Evolutionary conservation across 768 basidiomycete species (phyloP).

Genomic region (Boletus rubroflammeus): DNA sequence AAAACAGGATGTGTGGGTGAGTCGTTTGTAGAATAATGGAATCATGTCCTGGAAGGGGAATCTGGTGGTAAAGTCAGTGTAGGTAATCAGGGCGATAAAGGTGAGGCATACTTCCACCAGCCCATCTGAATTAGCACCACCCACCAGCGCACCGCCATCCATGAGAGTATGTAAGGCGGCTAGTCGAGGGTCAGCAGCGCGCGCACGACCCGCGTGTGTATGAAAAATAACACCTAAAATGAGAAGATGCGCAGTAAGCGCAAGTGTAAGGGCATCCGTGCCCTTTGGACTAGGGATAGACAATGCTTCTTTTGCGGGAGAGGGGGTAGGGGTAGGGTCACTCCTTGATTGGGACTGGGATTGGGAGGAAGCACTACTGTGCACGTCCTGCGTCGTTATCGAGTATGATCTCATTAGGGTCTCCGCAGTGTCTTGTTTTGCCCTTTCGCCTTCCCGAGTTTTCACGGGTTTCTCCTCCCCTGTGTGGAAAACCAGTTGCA

Average conservation of each 20-base stretch:
- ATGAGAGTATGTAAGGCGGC: constrained; percentile 62
- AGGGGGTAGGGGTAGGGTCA: background rate
- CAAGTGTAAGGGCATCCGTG: constrained; percentile 32
- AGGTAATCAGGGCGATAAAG: constrained; percentile 17
- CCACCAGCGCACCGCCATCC: constrained; percentile 51
- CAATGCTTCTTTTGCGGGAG: constrained; percentile 1
- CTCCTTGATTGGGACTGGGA: constrained; percentile 18
- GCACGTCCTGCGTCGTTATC: constrained; percentile 28
- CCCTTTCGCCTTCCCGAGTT: constrained; percentile 1
- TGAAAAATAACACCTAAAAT: constrained; percentile 59
- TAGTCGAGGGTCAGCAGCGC: constrained; percentile 48
- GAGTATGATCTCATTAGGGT: constrained; percentile 29
- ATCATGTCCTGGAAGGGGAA: constrained; percentile 33
- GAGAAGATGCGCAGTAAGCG: constrained; percentile 56
- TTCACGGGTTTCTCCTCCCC: constrained; percentile 5
- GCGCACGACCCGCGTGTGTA: constrained; percentile 54
- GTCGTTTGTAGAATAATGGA: constrained; percentile 57
- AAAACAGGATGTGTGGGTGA: constrained; percentile 62
- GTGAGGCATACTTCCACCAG: constrained; percentile 33
- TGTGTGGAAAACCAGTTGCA: constrained; percentile 38
- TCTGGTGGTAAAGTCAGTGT: constrained; percentile 13
- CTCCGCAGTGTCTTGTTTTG: constrained; percentile 11
- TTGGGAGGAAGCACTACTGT: constrained; percentile 20
- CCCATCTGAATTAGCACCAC: constrained; percentile 35
- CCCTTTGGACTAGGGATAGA: constrained; percentile 17